These are phyloP conservation scores for Metschnikowia kunwiensis DNA, from an alignment of 805 yeast genomes.

Conservation along the genomic window DNA sequence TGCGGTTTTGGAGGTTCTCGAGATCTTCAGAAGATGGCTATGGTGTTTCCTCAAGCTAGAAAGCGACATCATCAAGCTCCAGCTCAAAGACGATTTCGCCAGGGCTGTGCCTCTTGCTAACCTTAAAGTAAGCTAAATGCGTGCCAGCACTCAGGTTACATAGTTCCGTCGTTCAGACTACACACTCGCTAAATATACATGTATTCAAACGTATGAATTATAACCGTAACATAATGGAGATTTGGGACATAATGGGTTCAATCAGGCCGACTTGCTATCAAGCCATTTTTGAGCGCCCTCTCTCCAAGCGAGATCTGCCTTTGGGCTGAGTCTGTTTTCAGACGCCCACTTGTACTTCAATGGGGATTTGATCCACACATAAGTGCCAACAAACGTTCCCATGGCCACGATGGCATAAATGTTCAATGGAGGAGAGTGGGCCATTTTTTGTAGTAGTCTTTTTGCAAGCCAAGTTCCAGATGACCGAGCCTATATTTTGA, in stretches of 20 bases:
- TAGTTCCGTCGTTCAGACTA: too few species aligned
- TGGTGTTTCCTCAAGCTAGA: constrained; percentile 89
- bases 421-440: constrained; percentile 41
- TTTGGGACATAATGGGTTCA: neutral
- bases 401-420: constrained; percentile 40
- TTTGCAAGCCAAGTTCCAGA: neutral
- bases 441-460: constrained; percentile 17
- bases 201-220: constrained; percentile 5
- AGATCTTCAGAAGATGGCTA: constrained; percentile 77
- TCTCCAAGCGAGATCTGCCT: constrained; percentile 49
- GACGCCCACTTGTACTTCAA: constrained; percentile 39
- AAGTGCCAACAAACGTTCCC: constrained; percentile 39
- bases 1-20: constrained; percentile 67
- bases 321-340: constrained; percentile 44
- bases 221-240: constrained; percentile 2
- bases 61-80: constrained; percentile 54
- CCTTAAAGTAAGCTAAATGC: constrained; percentile 7
- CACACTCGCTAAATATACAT: constrained; percentile 2
- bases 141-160: neutral
- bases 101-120: constrained; percentile 16
- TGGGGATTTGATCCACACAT: constrained; percentile 40
- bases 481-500: constrained; percentile 4
- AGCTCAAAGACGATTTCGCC: constrained; percentile 16
- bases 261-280: constrained; percentile 20
- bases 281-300: constrained; percentile 45